Conservation (phyloP, 2,329 filamentous ascomycete genomes). For the Venturia oleaginea region DNA sequence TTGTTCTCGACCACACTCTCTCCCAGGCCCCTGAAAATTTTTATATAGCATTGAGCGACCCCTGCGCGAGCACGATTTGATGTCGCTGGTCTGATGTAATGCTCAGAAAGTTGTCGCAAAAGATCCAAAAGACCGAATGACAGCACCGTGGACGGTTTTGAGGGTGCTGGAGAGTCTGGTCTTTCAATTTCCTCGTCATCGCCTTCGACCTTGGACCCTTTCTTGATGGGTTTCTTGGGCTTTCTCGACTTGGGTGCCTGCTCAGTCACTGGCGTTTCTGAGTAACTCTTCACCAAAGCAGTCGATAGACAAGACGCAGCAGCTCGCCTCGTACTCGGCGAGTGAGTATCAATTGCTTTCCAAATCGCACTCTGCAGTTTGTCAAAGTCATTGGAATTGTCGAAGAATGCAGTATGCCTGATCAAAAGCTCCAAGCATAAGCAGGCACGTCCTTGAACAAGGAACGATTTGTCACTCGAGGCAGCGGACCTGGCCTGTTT, state of each 20-base stretch:
- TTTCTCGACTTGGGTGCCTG: slow-evolving; percentile 54
- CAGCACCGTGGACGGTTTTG: slow-evolving; percentile 61
- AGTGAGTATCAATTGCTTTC: slow-evolving; percentile 76
- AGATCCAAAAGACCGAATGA: slow-evolving; percentile 69
- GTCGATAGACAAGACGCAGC: slow-evolving; percentile 79
- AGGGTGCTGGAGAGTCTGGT: slow-evolving; percentile 66
- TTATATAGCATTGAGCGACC: slow-evolving; percentile 79
- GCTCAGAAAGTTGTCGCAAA: slow-evolving; percentile 65
- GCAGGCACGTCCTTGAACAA: slow-evolving; percentile 72
- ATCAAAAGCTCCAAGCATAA: slow-evolving; percentile 68
- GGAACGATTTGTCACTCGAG: slow-evolving; percentile 68
- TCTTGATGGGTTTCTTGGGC: slow-evolving; percentile 64
- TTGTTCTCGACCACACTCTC: slow-evolving; percentile 74
- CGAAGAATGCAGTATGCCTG: slow-evolving; percentile 68
- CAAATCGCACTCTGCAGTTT: slow-evolving; percentile 72
- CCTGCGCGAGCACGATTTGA: slow-evolving; percentile 74
- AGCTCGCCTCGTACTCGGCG: slow-evolving; percentile 68
- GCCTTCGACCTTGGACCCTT: slow-evolving; percentile 47
- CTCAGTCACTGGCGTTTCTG: slow-evolving; percentile 46
- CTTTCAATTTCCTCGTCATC: slow-evolving; percentile 68
- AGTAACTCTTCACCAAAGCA: slow-evolving; percentile 72
- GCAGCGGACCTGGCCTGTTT: slow-evolving; percentile 77
- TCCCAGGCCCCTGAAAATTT: slow-evolving; percentile 67
- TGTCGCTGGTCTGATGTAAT: slow-evolving; percentile 71
- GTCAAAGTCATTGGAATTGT: slow-evolving; percentile 84